These are phyloP conservation scores for Fagopyrum tataricum DNA, from an alignment of 148 eudicot species.

Conservation along the genomic window DNA sequence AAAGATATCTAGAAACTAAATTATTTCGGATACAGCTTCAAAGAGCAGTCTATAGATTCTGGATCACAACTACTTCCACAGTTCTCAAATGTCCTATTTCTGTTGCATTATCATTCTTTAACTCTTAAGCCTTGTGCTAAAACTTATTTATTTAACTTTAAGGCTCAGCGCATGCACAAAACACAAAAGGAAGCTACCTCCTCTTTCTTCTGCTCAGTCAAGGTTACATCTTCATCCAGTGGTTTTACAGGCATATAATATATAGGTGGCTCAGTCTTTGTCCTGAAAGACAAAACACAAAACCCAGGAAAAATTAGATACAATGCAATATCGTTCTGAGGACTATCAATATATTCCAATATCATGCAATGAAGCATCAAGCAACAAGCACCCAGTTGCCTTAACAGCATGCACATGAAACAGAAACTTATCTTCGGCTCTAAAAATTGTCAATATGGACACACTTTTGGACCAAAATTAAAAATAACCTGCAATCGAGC, in stretches of 20 bases:
- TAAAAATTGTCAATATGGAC: slow-evolving; percentile 98
- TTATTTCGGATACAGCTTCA: no score
- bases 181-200: slow-evolving; percentile 37
- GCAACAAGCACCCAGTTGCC: slow-evolving; percentile 34
- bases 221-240: slow-evolving; percentile 48
- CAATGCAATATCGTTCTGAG: slow-evolving; percentile 11
- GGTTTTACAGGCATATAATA: slow-evolving; percentile 66
- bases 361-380: slow-evolving; percentile 25
- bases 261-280: slow-evolving; percentile 86
- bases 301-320: slow-evolving; percentile 16
- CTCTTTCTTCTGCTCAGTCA: slow-evolving; percentile 58
- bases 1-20: no score
- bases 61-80: not conserved
- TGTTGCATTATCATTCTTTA: not conserved
- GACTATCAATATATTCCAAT: slow-evolving; percentile 15
- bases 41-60: no score
- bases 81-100: not conserved
- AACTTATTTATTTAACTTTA: not conserved
- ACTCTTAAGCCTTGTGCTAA: not conserved
- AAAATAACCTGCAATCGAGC: slow-evolving; percentile 76
- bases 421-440: slow-evolving; percentile 98
- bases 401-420: slow-evolving; percentile 59
- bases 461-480: slow-evolving; percentile 93
- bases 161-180: not conserved
- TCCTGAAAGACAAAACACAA: slow-evolving; percentile 49